Evolutionary conservation across 2,329 filamentous ascomycete species (phyloP), one percentile per base, ranked within the genome.

Genomic region (Fusarium heterosporum): DNA sequence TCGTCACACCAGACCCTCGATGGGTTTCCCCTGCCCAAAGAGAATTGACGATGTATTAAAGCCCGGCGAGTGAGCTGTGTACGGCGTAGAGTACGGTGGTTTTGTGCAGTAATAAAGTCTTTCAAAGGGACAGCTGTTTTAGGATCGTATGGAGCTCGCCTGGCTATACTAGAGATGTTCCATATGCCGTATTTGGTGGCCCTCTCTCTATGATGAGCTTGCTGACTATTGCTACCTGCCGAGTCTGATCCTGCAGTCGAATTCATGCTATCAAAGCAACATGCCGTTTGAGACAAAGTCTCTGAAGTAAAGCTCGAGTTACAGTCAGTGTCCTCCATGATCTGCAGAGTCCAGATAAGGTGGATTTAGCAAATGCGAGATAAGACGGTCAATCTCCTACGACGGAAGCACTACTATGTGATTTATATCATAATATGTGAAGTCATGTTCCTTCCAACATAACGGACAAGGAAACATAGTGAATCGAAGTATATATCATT

Each of bases 11-110:
- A 71, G 12, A 26, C 48, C 29, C 47, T 40, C 4, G 45, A 36
- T 11, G 66, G 62, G 32, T 59, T 42, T 11, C 65, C 71, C 13
- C 73, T 64, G 22, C 73, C 73, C 1, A 25, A 56, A 1, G 48
- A 50, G n/a, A 68, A 57, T 32, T 75, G 73, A 11, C 43, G 50
- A n/a, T 49, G 48, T 7, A 66, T 38, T 36, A 64, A 49, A n/a
- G 26, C 30, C 41, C 67, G 68, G 22, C 71, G 61, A 19, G 41
- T 36, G n/a, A 66, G 49, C 13, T 28, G 38, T 12, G 42, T 52
- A 22, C 66, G 72, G 22, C 58, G 63, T 4, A 66, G 52, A 12
- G 55, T 58, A 3, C 63, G 56, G 12, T 32, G 38, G 2, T 52
- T 49, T 43, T 55, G 59, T 12, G n/a, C 16, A n/a, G 26, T 46